These are phyloP conservation scores for Hypoxylon crocopeplum DNA, from an alignment of 495 filamentous ascomycete genomes.

Conservation along the genomic window DNA sequence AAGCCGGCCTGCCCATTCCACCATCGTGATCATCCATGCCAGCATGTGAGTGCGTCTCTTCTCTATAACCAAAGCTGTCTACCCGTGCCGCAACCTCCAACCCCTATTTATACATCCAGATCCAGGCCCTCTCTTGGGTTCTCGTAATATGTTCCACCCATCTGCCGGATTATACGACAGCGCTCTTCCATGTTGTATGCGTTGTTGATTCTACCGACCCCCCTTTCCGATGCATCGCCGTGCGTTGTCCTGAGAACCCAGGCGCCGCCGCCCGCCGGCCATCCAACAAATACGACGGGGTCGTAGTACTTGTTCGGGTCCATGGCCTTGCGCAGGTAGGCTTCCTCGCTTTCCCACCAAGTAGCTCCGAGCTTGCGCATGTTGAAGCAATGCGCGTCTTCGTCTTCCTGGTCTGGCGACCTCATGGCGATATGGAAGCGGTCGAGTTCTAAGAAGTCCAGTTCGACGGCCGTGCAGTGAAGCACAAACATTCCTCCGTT, in stretches of 20 bases:
- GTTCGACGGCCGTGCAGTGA: slow-evolving; percentile 30
- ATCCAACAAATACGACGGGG: slow-evolving; percentile 27
- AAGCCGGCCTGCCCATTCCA: no score
- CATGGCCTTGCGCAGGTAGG: slow-evolving; percentile 18
- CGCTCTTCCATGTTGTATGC: slow-evolving; percentile 40
- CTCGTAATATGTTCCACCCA: slow-evolving; percentile 36
- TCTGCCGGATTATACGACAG: slow-evolving; percentile 35
- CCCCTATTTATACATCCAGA: slow-evolving; percentile 8
- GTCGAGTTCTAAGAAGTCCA: slow-evolving; percentile 32
- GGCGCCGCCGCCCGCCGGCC: slow-evolving; percentile 30
- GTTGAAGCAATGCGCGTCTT: slow-evolving; percentile 31
- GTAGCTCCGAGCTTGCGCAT: slow-evolving; percentile 35
- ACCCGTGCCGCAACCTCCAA: no score
- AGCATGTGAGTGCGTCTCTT: no score
- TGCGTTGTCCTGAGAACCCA: slow-evolving; percentile 30
- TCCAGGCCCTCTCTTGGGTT: slow-evolving; percentile 37
- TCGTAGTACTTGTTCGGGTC: slow-evolving; percentile 15
- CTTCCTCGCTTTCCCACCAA: slow-evolving; percentile 36
- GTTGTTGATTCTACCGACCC: slow-evolving; percentile 31
- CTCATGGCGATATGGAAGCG: slow-evolving; percentile 32
- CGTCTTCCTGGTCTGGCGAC: slow-evolving; percentile 22
- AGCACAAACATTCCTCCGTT: slow-evolving; percentile 33
- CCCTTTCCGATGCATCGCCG: slow-evolving; percentile 21
- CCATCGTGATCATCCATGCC: no score
- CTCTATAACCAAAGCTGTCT: no score